Conservation (phyloP, 768 basidiomycete species). For the Clavulina sp. region DNA sequence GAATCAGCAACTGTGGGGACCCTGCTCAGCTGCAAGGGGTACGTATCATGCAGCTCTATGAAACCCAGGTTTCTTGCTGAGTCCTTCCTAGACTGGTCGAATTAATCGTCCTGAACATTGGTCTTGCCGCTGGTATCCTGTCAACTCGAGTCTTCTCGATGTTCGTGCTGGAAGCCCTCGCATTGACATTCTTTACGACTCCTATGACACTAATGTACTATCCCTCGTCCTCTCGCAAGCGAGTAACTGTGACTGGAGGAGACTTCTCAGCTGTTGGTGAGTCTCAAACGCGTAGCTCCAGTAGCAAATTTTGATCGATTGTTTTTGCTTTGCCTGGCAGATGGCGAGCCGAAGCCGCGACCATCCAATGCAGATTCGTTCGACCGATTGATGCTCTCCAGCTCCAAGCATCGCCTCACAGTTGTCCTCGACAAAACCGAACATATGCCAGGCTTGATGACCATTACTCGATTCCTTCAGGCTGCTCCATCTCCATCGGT, state of each 20-base stretch:
- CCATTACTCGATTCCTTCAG: slow-evolving; percentile 67
- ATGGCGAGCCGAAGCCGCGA: too few species aligned
- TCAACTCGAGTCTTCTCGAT: slow-evolving; percentile 66
- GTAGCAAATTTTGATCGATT: too few species aligned
- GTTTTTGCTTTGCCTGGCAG: too few species aligned
- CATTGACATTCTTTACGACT: slow-evolving; percentile 73
- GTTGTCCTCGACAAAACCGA: slow-evolving; percentile 84
- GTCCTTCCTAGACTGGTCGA: slow-evolving; percentile 34
- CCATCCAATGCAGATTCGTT: too few species aligned
- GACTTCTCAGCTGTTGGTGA: neutral
- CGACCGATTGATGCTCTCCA: too few species aligned
- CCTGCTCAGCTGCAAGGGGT: slow-evolving; percentile 94
- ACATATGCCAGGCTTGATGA: slow-evolving; percentile 79
- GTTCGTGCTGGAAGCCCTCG: slow-evolving; percentile 76
- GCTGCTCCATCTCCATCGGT: slow-evolving; percentile 12
- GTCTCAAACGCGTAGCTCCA: neutral
- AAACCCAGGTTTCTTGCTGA: neutral
- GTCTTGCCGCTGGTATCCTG: slow-evolving; percentile 64
- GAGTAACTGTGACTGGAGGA: neutral
- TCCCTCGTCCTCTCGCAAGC: slow-evolving; percentile 20
- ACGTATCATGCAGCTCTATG: slow-evolving; percentile 10
- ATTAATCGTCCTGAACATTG: slow-evolving; percentile 91
- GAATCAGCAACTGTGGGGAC: slow-evolving; percentile 75
- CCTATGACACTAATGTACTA: slow-evolving; percentile 52
- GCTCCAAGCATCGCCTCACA: too few species aligned